Conservation (phyloP, 2,329 filamentous ascomycete species). For the Nemania diffusa region DNA sequence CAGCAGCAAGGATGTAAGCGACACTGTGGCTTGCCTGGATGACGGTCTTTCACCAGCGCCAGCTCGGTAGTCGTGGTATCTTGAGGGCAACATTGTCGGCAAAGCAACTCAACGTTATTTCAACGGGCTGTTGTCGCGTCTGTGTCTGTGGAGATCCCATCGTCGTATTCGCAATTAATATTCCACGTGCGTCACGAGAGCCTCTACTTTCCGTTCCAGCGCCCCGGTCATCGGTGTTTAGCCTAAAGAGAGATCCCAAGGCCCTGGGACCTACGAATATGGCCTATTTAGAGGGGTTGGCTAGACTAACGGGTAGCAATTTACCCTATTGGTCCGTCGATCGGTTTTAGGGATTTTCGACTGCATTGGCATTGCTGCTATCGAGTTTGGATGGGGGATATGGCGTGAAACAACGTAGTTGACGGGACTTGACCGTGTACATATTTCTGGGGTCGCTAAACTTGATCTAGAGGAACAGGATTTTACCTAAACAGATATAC, state of each 20-base stretch:
- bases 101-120: background rate
- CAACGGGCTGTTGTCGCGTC: conserved; percentile 1
- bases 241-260: conserved; percentile 28
- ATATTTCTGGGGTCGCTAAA: background rate
- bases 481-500: background rate
- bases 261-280: conserved; percentile 2
- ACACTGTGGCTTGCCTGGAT: conserved; percentile 3
- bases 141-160: conserved; percentile 20
- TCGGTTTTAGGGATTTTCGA: background rate
- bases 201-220: conserved; percentile 26
- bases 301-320: background rate
- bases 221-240: conserved; percentile 25
- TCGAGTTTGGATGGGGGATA: background rate
- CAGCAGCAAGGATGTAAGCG: conserved; percentile 22
- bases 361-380: background rate
- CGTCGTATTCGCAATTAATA: conserved; percentile 25
- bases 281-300: background rate
- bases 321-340: conserved; percentile 24
- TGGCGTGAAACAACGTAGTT: background rate
- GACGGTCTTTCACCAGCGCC: background rate
- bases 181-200: conserved; percentile 29
- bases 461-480: background rate
- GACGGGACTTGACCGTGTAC: background rate
- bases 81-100: conserved; percentile 17
- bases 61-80: conserved; percentile 20